Conservation (phyloP, 768 basidiomycete species). For the Asterophora lycoperdoides region DNA sequence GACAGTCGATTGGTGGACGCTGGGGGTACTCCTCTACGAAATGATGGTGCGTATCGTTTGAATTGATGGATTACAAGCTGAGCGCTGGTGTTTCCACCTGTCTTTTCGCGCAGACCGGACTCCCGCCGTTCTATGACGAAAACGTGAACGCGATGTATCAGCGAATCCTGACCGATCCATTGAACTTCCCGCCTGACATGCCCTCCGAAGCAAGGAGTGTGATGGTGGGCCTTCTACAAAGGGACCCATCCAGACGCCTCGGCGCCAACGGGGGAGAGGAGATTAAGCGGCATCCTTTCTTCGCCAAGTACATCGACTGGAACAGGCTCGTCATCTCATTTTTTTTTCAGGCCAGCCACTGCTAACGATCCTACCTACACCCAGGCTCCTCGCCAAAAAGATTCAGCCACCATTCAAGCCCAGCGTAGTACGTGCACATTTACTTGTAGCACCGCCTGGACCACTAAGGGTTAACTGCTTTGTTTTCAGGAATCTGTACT, state of each 20-base stretch:
- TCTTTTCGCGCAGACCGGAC: slow-evolving; percentile 60
- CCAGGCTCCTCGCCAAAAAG: slow-evolving; percentile 82
- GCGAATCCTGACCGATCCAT: slow-evolving; percentile 89
- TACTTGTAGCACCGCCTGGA: not conserved
- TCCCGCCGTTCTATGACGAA: slow-evolving; percentile 98
- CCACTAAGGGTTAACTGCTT: not conserved
- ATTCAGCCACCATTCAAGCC: slow-evolving; percentile 98
- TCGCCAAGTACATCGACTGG: slow-evolving; percentile 93
- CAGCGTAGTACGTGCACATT: slow-evolving; percentile 64
- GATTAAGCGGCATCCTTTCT: slow-evolving; percentile 95
- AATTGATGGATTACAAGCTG: slow-evolving; percentile 11
- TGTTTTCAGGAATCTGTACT: slow-evolving; percentile 74
- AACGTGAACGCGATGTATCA: slow-evolving; percentile 98
- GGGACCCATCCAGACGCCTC: slow-evolving; percentile 81
- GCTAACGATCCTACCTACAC: not conserved
- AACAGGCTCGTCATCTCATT: slow-evolving; percentile 44
- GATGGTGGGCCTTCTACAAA: slow-evolving; percentile 81
- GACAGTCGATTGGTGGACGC: slow-evolving; percentile 99
- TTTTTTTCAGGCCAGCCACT: not conserved
- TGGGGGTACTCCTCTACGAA: slow-evolving; percentile 94
- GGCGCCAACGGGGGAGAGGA: slow-evolving; percentile 95
- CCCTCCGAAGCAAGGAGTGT: slow-evolving; percentile 83
- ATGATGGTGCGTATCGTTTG: slow-evolving; percentile 66
- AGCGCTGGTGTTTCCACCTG: not conserved
- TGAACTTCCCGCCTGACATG: slow-evolving; percentile 89